These are phyloP conservation scores for Larix sibirica DNA, from an alignment of 83 land plant genomes.

Conservation along the genomic window DNA sequence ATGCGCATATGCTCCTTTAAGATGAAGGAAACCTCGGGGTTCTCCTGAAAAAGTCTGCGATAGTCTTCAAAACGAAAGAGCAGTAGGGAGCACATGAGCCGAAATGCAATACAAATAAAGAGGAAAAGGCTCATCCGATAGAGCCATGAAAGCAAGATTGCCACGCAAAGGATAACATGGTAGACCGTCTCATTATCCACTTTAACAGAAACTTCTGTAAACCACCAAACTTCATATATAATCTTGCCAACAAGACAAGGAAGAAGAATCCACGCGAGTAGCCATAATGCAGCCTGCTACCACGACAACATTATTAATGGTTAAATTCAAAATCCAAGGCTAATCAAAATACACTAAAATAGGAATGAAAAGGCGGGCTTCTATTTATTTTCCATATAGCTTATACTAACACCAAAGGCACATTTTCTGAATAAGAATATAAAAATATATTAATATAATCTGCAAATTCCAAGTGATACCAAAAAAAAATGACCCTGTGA, in stretches of 20 bases:
- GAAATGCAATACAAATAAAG: slow-evolving; percentile 68
- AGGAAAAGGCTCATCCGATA: slow-evolving; percentile 71
- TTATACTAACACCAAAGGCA: neutral
- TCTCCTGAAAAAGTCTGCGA: slow-evolving; percentile 46
- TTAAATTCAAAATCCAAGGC: neutral
- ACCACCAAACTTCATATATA: slow-evolving; percentile 65
- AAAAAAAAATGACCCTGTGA: neutral
- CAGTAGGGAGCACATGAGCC: slow-evolving; percentile 70
- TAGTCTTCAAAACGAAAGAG: slow-evolving; percentile 67
- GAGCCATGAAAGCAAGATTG: slow-evolving; percentile 51
- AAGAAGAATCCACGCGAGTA: slow-evolving; percentile 49
- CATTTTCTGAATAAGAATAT: neutral
- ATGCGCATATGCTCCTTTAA: slow-evolving; percentile 60
- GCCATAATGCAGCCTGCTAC: slow-evolving; percentile 58
- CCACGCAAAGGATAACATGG: slow-evolving; percentile 23
- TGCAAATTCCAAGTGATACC: neutral
- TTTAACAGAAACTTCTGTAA: slow-evolving; percentile 22
- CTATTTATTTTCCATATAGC: neutral
- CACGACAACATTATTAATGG: neutral
- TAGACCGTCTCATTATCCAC: slow-evolving; percentile 21
- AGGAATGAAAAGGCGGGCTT: neutral
- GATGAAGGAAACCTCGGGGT: slow-evolving; percentile 52
- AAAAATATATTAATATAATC: too few relatives aligned
- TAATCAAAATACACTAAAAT: neutral
- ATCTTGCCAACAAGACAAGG: slow-evolving; percentile 64